Base-by-base conservation (phyloP, 805 yeast genomes). In the Ogataea thermomethanolica region DNA sequence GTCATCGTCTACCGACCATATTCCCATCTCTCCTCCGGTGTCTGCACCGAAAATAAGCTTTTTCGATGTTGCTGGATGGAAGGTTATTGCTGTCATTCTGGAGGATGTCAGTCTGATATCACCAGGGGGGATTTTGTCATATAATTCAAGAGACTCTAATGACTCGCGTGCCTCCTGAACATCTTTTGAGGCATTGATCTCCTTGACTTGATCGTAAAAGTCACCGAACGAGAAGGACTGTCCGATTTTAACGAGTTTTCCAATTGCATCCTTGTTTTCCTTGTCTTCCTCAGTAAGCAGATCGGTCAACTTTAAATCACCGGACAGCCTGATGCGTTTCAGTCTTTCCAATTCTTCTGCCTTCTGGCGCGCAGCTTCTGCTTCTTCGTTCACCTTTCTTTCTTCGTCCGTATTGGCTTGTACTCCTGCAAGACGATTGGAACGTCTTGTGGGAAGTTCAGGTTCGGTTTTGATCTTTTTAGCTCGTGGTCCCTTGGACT, bases 11-110 rank as follows among this genome's bases (percentile, higher is more conserved):
- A 85, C 82, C 31, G 90, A 80, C 97, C 97, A 91, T 11, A 93
- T 70, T 0, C 97, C 97, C 30, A 89, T 63, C 46, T 79, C 74
- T 5, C 99, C 99, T n/a, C 66, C 64, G 9, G 87, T 86, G 62
- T 93, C 99, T 33, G 97, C 98, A 1, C 89, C 96, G 24, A 86
- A 58, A 2, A 89, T 70, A 4, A 91, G 54, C 48, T 83, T 71
- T 45, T 79, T 78, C 1, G 70, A 73, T 0, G 56, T 58, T 0
- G 84, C 63, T 0, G 97, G 96, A 61, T 91, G 98, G 58, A 87
- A 83, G 28, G 71, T 67, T 29, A 89, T 71, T 2, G 85, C 68
- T 0, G 90, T 79, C 58, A 91, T 79, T 43, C 99, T 69, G 37
- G 81, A 84, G 26, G 75, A 73, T 0, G 85, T 76, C 4, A 91